These are phyloP conservation scores for Fraxinus xanthoxyloides DNA, from an alignment of 305 asterid species.

Conservation along the genomic window DNA sequence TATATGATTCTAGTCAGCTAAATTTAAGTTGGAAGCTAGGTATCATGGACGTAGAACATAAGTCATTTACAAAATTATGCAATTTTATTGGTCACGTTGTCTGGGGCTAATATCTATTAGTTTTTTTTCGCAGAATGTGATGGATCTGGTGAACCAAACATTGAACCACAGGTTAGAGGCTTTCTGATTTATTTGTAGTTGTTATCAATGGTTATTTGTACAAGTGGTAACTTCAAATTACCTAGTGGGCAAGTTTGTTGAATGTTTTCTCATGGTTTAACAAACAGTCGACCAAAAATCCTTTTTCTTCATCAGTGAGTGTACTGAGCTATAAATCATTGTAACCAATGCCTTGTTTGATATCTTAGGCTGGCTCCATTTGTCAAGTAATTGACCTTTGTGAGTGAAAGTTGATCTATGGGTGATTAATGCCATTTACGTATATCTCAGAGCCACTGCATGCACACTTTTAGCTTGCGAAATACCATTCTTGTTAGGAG, in stretches of 20 bases:
- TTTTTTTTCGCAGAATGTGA: slow-evolving; percentile 73
- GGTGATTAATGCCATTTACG: neutral
- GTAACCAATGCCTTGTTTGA: neutral
- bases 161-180: slow-evolving; percentile 75
- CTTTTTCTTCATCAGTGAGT: neutral
- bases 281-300: neutral
- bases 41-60: neutral
- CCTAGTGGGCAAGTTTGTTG: neutral
- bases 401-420: neutral
- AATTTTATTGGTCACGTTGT: neutral
- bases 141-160: slow-evolving; percentile 93
- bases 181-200: neutral
- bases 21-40: neutral
- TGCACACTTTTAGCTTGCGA: neutral
- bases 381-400: neutral
- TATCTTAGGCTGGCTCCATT: neutral
- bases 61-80: neutral
- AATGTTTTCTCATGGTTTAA: neutral
- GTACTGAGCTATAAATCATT: neutral
- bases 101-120: neutral
- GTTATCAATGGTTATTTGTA: neutral
- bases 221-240: neutral
- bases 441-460: neutral
- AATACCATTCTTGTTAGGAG: neutral
- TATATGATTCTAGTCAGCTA: neutral